Evolutionary conservation across 306 rosid species (phyloP), one percentile per base, ranked within the genome.

Genomic region (Adenanthera pavonina): DNA sequence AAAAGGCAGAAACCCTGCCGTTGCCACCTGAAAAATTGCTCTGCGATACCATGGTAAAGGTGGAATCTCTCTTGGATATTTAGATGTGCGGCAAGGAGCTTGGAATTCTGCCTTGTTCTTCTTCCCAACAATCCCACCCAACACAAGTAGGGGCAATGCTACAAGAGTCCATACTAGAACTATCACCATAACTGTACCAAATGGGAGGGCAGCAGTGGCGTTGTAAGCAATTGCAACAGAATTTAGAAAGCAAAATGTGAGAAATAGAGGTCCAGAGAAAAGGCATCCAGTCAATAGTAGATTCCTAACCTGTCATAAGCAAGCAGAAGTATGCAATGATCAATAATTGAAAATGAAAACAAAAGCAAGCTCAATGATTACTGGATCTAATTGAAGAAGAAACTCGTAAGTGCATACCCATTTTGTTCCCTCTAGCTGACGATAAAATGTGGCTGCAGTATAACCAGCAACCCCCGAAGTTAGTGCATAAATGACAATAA

Each of bases 391-490:
- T 82, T 8, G 79, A 74, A 67, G n/a, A 53, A 78, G 54, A 67
- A 65, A 74, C 47, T 44, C 34, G 25, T 2, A 14, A 20, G 64
- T 20, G 44, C 82, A 70, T 93, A 93, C 97, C 97, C 97, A 95
- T 79, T 90, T 91, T 16, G 95, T 74, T 86, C 99, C 99, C 83
- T 93, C 97, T 41, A 95, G 89, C 79, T 95, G 99, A 85, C 92
- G 88, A 82, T 91, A 93, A 88, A 95, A 93, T 33, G 97, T 91
- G 80, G 99, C 88, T 33, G 99, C 94, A n/a, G 85, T 79, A 47
- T 93, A 93, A 74, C 99, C 99, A 2, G 99, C 97, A 75, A 95
- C 88, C 49, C 95, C 97, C n/a, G 99, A 95, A 60, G 97, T 95
- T 35, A 91, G 97, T 0, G 99, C 97, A 86, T 95, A 92, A 73